Conservation (phyloP, 768 basidiomycete species). For the Wakefieldia striispora region DNA sequence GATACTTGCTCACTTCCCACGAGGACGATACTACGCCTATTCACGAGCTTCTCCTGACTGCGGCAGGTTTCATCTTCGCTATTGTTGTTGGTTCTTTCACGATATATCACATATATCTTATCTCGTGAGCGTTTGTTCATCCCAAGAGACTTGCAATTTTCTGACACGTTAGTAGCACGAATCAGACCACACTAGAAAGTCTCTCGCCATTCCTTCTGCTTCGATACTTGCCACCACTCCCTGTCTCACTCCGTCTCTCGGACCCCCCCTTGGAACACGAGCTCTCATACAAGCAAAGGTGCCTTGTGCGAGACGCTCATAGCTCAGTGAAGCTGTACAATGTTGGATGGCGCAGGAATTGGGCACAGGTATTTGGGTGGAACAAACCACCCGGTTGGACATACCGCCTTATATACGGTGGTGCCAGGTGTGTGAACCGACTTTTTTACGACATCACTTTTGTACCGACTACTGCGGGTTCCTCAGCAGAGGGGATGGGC, state of each 20-base stretch:
- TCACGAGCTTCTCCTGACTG: constrained; percentile 66
- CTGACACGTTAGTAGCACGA: constrained; percentile 48
- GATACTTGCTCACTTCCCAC: constrained; percentile 2
- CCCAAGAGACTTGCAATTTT: background rate
- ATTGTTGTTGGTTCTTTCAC: constrained; percentile 76
- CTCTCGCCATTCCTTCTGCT: constrained; percentile 74
- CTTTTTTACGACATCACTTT: too few relatives aligned
- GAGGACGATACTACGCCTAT: constrained; percentile 67
- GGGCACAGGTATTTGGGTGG: constrained; percentile 67
- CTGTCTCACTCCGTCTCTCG: constrained; percentile 48
- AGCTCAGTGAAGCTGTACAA: constrained; percentile 63
- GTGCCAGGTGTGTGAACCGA: constrained; percentile 51
- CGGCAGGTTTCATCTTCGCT: constrained; percentile 55
- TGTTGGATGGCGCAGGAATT: constrained; percentile 70
- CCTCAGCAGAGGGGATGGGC: constrained; percentile 63
- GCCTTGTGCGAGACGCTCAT: constrained; percentile 64
- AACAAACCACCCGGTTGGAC: constrained; percentile 50
- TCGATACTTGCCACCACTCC: constrained; percentile 65
- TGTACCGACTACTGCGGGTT: background rate
- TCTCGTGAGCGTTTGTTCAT: constrained; percentile 48
- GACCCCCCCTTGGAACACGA: constrained; percentile 73
- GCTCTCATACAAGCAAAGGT: constrained; percentile 61
- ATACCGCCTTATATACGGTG: constrained; percentile 56
- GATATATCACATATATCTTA: constrained; percentile 73
- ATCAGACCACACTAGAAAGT: constrained; percentile 82